Evolutionary conservation across 352 stramenopile species (phyloP), one percentile per base, ranked within the genome.

Genomic region (Globisporangium abappressorium): DNA sequence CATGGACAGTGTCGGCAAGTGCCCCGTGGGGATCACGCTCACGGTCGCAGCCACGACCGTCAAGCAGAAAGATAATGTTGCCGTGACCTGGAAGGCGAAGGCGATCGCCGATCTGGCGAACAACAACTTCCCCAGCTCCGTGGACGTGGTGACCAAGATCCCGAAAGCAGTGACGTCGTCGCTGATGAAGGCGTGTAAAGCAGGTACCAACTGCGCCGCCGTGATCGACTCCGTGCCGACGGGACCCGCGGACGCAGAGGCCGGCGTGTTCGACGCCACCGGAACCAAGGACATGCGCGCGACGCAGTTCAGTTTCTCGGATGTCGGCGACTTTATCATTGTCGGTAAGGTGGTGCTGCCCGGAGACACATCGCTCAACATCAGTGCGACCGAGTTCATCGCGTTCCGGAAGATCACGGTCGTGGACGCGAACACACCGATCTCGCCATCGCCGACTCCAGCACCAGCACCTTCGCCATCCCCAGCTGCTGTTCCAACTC

Each of bases 331-430:
- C 30, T 94, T 83, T 70, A 77, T 92, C 46, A 68, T 94, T 49
- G 78, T 90, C 43, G 85, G 81, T 14, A 79, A 88, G 9, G 75
- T 92, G 38, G 72, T 77, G 15, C 63, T 94, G n/a, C 82, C 82
- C 0, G 82, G 82, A 11, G 69, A 69, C 58, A 61, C 72, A 12
- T 62, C 70, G 30, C 77, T 90, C 30, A 72, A 76, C 12, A 64
- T 92, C 20, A 79, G 68, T 68, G 80, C 75, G 26, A 77, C 76
- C 34, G 82, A 94, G 69, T 94, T 85, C 68, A 26, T 94, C 20
- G 73, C 79, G 12, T 88, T 94, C 67, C 74, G 84, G 64, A 91
- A 84, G 59, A 80, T 92, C 72, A 82, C 68, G 62, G 69, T 94
- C 57, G 78, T 90, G 41, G 81, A 84, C 12, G 73, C 72, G 1